Conservation (phyloP, 2,329 filamentous ascomycete genomes). For the Lizonia empirigonia region DNA sequence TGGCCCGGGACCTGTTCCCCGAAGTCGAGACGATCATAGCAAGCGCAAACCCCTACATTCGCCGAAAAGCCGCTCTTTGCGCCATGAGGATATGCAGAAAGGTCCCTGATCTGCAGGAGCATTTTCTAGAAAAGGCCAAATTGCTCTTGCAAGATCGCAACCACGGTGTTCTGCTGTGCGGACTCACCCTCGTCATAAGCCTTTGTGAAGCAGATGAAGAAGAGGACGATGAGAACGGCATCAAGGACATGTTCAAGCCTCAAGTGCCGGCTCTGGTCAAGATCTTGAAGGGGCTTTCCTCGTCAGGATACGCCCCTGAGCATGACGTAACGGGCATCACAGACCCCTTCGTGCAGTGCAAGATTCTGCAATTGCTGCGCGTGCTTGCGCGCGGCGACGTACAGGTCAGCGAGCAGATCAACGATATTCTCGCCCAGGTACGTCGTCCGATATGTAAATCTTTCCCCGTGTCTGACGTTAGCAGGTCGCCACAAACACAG, state of each 20-base stretch:
- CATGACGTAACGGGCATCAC: constrained; percentile 98
- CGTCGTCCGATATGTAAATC: background rate
- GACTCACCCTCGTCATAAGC: constrained; percentile 86
- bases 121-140: constrained; percentile 94
- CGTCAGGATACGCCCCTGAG: constrained; percentile 94
- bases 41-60: constrained; percentile 97
- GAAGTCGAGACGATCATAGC: constrained; percentile 92
- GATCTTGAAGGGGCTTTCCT: constrained; percentile 88
- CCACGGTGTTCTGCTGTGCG: constrained; percentile 92
- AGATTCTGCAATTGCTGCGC: constrained; percentile 84
- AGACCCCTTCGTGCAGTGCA: constrained; percentile 96
- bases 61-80: constrained; percentile 95
- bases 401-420: constrained; percentile 93
- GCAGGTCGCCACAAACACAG: constrained; percentile 91
- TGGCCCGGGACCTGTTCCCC: constrained; percentile 95
- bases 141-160: constrained; percentile 89
- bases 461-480: constrained; percentile 18
- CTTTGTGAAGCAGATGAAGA: constrained; percentile 94
- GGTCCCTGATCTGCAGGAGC: constrained; percentile 94
- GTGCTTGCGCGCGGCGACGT: constrained; percentile 86
- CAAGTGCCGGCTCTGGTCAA: constrained; percentile 85
- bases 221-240: constrained; percentile 85
- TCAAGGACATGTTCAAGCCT: constrained; percentile 88
- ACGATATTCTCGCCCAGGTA: constrained; percentile 89
- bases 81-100: constrained; percentile 99